A percentile compares a stretch with the other conserved stretches of the same genome.
These are phyloP conservation scores for Leptographium wingfieldii DNA, from an alignment of 2,329 filamentous ascomycete genomes.

Conservation along the genomic window DNA sequence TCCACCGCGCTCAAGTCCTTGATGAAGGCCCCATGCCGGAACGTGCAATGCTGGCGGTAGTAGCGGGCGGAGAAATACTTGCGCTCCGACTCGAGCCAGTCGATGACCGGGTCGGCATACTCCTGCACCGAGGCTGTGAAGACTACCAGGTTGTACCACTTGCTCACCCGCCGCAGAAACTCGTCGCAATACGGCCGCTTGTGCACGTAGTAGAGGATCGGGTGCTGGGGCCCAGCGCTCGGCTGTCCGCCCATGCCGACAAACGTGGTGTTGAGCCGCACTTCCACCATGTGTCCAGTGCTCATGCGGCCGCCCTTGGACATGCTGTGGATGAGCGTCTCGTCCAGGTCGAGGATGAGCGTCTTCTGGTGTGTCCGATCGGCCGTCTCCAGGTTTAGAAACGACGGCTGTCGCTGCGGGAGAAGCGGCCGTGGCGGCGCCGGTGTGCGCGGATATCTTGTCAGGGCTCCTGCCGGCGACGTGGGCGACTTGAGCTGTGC, in stretches of 20 bases:
- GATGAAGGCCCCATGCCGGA: slow-evolving; percentile 90
- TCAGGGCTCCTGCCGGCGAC: slow-evolving; percentile 64
- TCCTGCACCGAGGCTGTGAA: slow-evolving; percentile 98
- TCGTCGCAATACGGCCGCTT: slow-evolving; percentile 96
- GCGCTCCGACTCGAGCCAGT: slow-evolving; percentile 93
- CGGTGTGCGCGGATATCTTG: slow-evolving; percentile 81
- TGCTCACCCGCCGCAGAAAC: slow-evolving; percentile 82
- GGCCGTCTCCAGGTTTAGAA: slow-evolving; percentile 47
- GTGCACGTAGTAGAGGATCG: slow-evolving; percentile 97
- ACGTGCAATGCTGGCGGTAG: slow-evolving; percentile 95
- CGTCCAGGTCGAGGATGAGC: slow-evolving; percentile 86
- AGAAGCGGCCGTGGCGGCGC: slow-evolving; percentile 83
- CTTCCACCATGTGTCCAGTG: slow-evolving; percentile 97
- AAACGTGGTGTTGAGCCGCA: slow-evolving; percentile 65
- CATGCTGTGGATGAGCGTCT: slow-evolving; percentile 96
- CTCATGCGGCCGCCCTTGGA: slow-evolving; percentile 93
- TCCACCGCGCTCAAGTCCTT: slow-evolving; percentile 95
- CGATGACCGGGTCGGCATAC: slow-evolving; percentile 96
- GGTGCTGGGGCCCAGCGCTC: slow-evolving; percentile 71
- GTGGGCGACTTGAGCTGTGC: slow-evolving; percentile 89
- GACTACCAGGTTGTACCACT: slow-evolving; percentile 95
- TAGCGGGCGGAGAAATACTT: slow-evolving; percentile 92
- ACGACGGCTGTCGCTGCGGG: slow-evolving; percentile 79
- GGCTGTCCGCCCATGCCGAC: slow-evolving; percentile 55
- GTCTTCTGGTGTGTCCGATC: slow-evolving; percentile 67